Conservation (phyloP, 352 stramenopile species). For the Blastocystis sp. region DNA sequence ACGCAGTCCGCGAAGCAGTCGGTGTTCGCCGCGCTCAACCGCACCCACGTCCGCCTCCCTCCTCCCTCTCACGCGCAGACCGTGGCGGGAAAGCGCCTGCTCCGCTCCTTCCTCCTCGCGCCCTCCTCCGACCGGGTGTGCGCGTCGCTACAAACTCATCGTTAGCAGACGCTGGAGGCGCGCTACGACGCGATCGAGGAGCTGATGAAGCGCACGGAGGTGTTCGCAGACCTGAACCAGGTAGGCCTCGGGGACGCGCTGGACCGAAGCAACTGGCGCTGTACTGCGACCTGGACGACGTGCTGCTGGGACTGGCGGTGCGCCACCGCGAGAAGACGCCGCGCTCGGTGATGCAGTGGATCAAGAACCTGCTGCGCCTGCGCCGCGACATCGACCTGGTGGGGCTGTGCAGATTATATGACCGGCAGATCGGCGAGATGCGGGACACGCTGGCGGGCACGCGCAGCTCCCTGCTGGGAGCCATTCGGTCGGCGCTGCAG, state of each 20-base stretch:
- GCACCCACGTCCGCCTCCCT: not conserved
- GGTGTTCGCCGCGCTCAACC: conserved; percentile 26
- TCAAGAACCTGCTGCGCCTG: conserved; percentile 19
- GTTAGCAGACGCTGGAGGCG: not conserved
- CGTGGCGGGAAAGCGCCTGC: not conserved
- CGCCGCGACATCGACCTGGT: conserved; percentile 13
- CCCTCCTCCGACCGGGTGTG: conserved; percentile 1
- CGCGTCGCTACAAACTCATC: not conserved
- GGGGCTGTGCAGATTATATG: too few relatives aligned
- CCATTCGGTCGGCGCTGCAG: not conserved
- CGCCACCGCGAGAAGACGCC: not conserved
- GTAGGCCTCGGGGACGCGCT: not conserved
- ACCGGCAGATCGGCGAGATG: not conserved
- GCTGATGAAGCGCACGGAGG: not conserved
- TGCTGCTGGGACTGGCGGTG: not conserved
- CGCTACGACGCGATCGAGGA: conserved; percentile 9
- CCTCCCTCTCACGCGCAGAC: not conserved
- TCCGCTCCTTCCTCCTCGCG: conserved; percentile 2
- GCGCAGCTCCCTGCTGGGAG: not conserved
- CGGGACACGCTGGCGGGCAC: not conserved
- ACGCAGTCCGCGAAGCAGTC: not conserved
- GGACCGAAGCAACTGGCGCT: not conserved
- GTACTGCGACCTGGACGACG: conserved; percentile 24
- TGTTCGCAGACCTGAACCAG: not conserved
- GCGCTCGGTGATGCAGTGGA: not conserved